A percentile compares a stretch with the other conserved stretches of the same genome.
Conservation (phyloP, 2,329 filamentous ascomycete species). For the Endoconidiophora polonica region DNA sequence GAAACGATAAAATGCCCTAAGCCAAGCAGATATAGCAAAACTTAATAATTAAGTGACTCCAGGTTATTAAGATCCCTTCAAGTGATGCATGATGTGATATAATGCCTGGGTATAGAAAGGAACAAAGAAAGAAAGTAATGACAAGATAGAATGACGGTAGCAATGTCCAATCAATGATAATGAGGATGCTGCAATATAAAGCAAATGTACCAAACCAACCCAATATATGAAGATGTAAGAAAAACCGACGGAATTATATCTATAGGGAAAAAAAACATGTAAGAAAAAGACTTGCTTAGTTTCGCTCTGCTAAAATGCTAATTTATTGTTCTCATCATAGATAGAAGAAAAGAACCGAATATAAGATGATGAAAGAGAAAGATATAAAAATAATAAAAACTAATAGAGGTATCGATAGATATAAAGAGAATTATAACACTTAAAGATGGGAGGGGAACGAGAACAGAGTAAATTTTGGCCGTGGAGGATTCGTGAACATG, state of each 20-base stretch:
- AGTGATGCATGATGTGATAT: too few species aligned
- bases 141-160: too few species aligned
- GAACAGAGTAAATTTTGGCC: neutral
- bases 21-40: too few species aligned
- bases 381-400: neutral
- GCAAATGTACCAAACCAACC: slow-evolving; percentile 6
- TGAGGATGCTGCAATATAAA: neutral
- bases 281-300: slow-evolving; percentile 4
- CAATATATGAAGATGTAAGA: slow-evolving; percentile 13
- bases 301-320: too few species aligned
- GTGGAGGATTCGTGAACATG: neutral
- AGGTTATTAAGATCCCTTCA: too few species aligned
- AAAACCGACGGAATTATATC: neutral
- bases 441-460: neutral
- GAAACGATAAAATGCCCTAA: too few species aligned
- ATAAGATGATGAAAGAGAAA: neutral
- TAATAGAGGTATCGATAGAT: too few species aligned
- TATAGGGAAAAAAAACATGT: slow-evolving; percentile 12
- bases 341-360: neutral
- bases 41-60: too few species aligned
- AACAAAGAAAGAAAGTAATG: slow-evolving; percentile 1
- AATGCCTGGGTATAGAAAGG: slow-evolving; percentile 11
- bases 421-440: neutral
- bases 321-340: too few species aligned
- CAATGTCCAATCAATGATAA: too few species aligned